Evolutionary conservation across 2,329 filamentous ascomycete genomes (phyloP).

Genomic region (Fonsecaea erecta): DNA sequence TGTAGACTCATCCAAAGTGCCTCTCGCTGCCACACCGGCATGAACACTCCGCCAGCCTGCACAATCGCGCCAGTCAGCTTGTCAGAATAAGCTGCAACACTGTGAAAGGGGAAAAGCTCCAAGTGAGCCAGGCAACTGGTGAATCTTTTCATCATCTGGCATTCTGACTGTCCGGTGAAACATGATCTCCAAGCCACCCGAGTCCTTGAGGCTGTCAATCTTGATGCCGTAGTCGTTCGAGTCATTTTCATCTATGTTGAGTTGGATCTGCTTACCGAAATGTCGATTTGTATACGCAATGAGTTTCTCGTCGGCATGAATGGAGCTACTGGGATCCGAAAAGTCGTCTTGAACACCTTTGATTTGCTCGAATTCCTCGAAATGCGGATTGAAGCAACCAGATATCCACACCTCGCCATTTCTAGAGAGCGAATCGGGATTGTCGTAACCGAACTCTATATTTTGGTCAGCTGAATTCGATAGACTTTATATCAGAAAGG

Average conservation of each 20-base stretch:
- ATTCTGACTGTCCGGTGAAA: neutral
- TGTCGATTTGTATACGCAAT: neutral
- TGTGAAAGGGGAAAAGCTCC: neutral
- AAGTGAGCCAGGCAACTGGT: neutral
- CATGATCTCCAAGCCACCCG: neutral
- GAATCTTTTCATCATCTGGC: neutral
- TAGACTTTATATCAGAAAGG: neutral
- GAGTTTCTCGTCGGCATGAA: neutral
- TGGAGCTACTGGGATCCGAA: neutral
- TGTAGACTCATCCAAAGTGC: neutral
- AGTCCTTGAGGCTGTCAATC: neutral
- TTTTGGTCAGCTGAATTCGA: neutral
- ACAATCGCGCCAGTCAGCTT: neutral
- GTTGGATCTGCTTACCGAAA: neutral
- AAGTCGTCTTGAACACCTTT: neutral
- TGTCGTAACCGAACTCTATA: neutral
- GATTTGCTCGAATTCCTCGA: neutral
- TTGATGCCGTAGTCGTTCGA: neutral
- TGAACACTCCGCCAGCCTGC: neutral
- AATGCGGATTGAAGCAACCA: neutral
- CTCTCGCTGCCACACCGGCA: conserved; percentile 2
- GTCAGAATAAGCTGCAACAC: neutral
- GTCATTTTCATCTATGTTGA: neutral
- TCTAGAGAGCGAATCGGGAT: neutral
- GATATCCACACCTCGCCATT: neutral